Evolutionary conservation across 2,329 filamentous ascomycete genomes (phyloP).

Genomic region (Dothistroma pini): DNA sequence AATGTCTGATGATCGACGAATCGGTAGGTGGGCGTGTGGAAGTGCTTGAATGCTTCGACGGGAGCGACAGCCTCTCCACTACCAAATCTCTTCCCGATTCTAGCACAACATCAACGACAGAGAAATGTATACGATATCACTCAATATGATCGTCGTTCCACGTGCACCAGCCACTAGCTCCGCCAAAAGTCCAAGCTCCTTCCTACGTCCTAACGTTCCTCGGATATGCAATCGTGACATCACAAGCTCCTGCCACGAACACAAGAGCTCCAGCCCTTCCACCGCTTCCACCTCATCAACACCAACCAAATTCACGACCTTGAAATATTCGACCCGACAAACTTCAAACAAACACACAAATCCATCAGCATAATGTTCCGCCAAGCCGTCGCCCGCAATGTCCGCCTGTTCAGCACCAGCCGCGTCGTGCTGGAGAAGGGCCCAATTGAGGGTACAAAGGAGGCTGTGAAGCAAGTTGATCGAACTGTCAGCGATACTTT

Average conservation of each 20-base stretch:
- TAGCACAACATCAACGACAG: no score
- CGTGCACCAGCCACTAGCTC: background rate
- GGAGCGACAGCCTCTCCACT: no score
- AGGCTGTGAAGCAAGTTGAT: slow-evolving; percentile 57
- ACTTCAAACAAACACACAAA: background rate
- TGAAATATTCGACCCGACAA: background rate
- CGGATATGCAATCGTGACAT: background rate
- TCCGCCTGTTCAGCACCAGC: slow-evolving; percentile 54
- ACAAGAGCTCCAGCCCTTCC: background rate
- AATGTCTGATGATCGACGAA: background rate
- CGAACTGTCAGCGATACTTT: slow-evolving; percentile 52
- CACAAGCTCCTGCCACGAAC: background rate
- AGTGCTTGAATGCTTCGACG: no score
- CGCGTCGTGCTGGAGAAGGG: slow-evolving; percentile 46
- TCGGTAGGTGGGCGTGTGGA: no score
- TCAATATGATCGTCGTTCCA: background rate
- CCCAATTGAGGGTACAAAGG: slow-evolving; percentile 54
- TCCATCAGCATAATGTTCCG: slow-evolving; percentile 43
- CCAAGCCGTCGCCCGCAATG: slow-evolving; percentile 42
- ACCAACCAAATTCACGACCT: background rate
- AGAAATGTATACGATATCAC: background rate
- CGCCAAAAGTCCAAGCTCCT: background rate
- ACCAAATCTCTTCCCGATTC: no score
- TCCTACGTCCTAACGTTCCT: background rate
- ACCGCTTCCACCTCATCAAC: background rate